phyloP scores from a whole-genome alignment of 257 asterid species.

The Mentha longifolia region DNA sequence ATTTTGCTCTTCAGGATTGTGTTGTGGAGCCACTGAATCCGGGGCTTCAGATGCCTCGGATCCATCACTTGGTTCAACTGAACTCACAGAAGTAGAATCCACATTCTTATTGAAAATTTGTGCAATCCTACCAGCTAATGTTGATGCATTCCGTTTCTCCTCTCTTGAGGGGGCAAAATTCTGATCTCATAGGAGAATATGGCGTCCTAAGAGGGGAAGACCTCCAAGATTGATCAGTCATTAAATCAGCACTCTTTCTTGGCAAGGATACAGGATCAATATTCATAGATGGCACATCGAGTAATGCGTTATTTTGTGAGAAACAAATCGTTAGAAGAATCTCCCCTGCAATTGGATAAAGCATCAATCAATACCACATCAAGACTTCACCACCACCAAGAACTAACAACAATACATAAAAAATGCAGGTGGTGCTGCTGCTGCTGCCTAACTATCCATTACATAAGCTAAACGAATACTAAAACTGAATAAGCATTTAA shows the following conservation, averaged over 20 bases:
- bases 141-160: slow-evolving; percentile 57
- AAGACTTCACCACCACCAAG: slow-evolving; percentile 13
- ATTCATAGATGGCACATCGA: slow-evolving; percentile 53
- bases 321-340: slow-evolving; percentile 86
- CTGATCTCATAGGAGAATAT: slow-evolving; percentile 65
- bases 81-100: slow-evolving; percentile 54
- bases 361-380: slow-evolving; percentile 28
- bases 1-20: slow-evolving; percentile 55
- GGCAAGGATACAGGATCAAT: slow-evolving; percentile 42
- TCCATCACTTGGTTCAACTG: slow-evolving; percentile 52
- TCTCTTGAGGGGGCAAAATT: slow-evolving; percentile 57
- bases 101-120: slow-evolving; percentile 77
- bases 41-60: slow-evolving; percentile 55
- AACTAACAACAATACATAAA: background rate
- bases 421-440: background rate
- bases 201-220: slow-evolving; percentile 54
- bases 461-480: background rate
- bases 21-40: slow-evolving; percentile 42
- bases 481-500: too few relatives aligned
- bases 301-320: slow-evolving; percentile 57
- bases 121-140: slow-evolving; percentile 80
- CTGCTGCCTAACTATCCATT: background rate
- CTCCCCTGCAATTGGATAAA: slow-evolving; percentile 57
- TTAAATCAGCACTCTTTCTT: slow-evolving; percentile 49
- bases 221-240: slow-evolving; percentile 51